Conservation (phyloP, 306 rosid genomes). For the Alnus rubra region DNA sequence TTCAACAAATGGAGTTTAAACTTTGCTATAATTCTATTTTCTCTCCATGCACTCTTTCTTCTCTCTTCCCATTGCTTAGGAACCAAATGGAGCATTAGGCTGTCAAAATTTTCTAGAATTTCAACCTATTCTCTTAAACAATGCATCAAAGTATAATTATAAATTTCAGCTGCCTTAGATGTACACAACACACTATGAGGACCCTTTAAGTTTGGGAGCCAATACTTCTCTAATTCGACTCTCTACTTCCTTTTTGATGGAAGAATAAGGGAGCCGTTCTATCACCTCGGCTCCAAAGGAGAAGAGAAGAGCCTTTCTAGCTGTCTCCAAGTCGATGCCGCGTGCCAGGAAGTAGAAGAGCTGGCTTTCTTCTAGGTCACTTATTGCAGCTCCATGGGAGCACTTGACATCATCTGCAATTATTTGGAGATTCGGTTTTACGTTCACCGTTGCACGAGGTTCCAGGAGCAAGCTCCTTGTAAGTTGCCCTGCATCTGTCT, state of each 20-base stretch:
- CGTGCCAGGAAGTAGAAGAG: slow-evolving; percentile 87
- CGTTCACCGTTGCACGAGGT: slow-evolving; percentile 88
- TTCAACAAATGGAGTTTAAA: not conserved
- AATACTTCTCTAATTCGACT: slow-evolving; percentile 56
- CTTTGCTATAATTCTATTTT: not conserved
- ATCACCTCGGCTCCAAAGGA: slow-evolving; percentile 89
- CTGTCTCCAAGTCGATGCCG: slow-evolving; percentile 66
- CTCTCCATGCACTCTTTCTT: not conserved
- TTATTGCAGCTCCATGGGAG: slow-evolving; percentile 97
- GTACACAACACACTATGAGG: slow-evolving; percentile 18
- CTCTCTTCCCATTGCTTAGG: slow-evolving; percentile 3
- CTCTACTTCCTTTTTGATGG: slow-evolving; percentile 55
- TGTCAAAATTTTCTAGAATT: slow-evolving; percentile 13
- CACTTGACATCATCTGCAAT: slow-evolving; percentile 91
- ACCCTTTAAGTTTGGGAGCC: slow-evolving; percentile 45
- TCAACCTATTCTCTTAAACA: slow-evolving; percentile 1
- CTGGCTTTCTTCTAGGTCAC: slow-evolving; percentile 86
- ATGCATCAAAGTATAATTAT: not conserved
- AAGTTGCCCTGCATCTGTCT: slow-evolving; percentile 95
- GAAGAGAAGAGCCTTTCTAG: slow-evolving; percentile 75
- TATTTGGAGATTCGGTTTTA: slow-evolving; percentile 94
- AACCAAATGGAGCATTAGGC: slow-evolving; percentile 2
- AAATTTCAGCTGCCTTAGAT: no score
- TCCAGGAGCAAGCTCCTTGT: slow-evolving; percentile 91
- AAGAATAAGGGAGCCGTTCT: slow-evolving; percentile 60